Base-by-base conservation (phyloP, 345 rosid species). In the Viola odorata region DNA sequence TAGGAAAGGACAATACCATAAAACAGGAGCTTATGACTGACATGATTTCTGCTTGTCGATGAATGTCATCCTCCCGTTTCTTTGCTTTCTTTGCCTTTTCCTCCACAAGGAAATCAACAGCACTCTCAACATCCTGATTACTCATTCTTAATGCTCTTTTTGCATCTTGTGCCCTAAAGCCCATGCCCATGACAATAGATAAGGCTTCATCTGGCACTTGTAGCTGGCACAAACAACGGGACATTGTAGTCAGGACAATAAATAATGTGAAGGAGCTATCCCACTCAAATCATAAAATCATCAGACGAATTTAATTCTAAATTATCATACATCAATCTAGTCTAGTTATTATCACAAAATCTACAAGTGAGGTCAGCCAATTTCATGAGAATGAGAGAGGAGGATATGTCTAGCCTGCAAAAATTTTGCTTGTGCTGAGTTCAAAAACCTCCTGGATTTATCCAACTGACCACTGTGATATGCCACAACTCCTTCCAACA, bases 401-500 rank as follows among this genome's bases (percentile, higher is more conserved):
- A 32, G 36, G 45, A 38, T 36, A 64, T 10, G 41, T 61, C 76
- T 76, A 61, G 89, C 98, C 97, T 87, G 81, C 7, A 73, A 59
- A 67, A 81, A 83, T 74, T 83, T 92, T 53, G 73, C 84, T 55
- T 84, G 88, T 37, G 98, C 97, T 42, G 97, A 85, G 63, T 72
- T 77, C 72, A 92, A 73, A 47, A 82, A 72, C 62, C 67, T 81
- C 72, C 74, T 69, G 58, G 87, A 82, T 69, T 81, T 77, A 56
- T 82, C 91, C 53, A 79, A 14, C 69, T 83, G 88, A 62, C 94
- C 91, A 65, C 67, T 84, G 75, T 92, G 96, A 82, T 83, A 92
- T 62, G 97, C 96, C 62, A 89, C 91, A 45, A 92, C 94, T 53
- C 88, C 98, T 82, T 92, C 97, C 73, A 92, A 77, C 73, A 92